These are phyloP conservation scores for Agaricus sinodeliciosus DNA, from an alignment of 768 basidiomycete genomes.

Conservation along the genomic window DNA sequence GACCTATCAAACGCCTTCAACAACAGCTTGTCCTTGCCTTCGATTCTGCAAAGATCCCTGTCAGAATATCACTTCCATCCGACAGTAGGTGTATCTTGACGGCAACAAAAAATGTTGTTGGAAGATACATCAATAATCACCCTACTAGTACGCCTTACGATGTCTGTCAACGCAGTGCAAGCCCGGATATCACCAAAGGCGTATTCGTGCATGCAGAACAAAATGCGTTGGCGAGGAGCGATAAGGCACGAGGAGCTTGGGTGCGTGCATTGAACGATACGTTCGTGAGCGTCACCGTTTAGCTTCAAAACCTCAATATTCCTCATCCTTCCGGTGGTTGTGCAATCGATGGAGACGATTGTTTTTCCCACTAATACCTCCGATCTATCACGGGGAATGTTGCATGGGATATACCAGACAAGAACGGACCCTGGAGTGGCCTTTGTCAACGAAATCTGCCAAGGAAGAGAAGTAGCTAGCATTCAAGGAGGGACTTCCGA, in stretches of 20 bases:
- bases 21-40: slow-evolving; percentile 23
- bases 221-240: slow-evolving; percentile 17
- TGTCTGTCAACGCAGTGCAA: slow-evolving; percentile 18
- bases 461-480: too few relatives aligned
- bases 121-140: slow-evolving; percentile 37
- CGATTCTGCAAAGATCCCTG: slow-evolving; percentile 16
- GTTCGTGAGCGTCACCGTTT: slow-evolving; percentile 15
- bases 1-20: slow-evolving; percentile 31
- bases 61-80: slow-evolving; percentile 33
- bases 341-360: too few relatives aligned
- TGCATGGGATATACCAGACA: too few relatives aligned
- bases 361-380: too few relatives aligned
- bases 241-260: slow-evolving; percentile 26
- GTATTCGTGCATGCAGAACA: slow-evolving; percentile 40
- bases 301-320: too few relatives aligned
- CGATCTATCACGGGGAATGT: too few relatives aligned
- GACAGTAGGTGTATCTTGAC: slow-evolving; percentile 33
- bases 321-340: too few relatives aligned
- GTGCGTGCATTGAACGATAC: slow-evolving; percentile 24
- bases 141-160: slow-evolving; percentile 22
- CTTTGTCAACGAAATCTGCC: too few relatives aligned
- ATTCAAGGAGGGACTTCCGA: too few relatives aligned
- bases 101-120: slow-evolving; percentile 39
- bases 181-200: slow-evolving; percentile 16
- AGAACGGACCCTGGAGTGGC: too few relatives aligned